Evolutionary conservation across 495 filamentous ascomycete genomes (phyloP).

Genomic region (Aspergillus olivimuriae): DNA sequence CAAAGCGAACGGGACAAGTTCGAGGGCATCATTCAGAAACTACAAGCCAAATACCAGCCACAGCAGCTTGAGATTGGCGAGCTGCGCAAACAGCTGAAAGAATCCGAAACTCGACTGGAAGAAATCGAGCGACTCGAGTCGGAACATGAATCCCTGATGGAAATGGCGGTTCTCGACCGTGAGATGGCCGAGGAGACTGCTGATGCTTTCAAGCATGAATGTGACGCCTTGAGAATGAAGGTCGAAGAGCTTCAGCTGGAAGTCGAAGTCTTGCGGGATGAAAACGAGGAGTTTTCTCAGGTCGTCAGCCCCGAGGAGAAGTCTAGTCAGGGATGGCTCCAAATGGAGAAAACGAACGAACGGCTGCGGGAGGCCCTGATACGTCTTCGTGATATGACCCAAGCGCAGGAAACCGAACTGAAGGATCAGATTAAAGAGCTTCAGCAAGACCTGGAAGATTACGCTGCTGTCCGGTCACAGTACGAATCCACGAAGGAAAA

Average conservation of each 20-base stretch:
- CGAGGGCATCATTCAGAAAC: constrained; percentile 81
- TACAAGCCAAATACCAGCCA: constrained; percentile 83
- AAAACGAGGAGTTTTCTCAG: constrained; percentile 74
- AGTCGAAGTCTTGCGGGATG: constrained; percentile 77
- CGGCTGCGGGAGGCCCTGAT: constrained; percentile 81
- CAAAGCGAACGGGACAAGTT: constrained; percentile 80
- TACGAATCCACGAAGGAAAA: constrained; percentile 65
- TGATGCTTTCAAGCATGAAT: constrained; percentile 71
- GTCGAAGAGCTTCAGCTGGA: constrained; percentile 84
- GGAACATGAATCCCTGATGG: constrained; percentile 76
- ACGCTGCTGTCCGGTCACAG: constrained; percentile 62
- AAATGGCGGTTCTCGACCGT: constrained; percentile 81
- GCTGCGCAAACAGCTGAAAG: constrained; percentile 68
- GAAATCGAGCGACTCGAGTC: constrained; percentile 66
- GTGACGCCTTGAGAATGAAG: constrained; percentile 67
- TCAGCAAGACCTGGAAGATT: constrained; percentile 70
- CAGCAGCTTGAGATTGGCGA: constrained; percentile 77
- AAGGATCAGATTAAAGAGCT: constrained; percentile 70
- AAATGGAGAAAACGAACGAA: constrained; percentile 86
- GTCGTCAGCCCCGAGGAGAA: constrained; percentile 87
- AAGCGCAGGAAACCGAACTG: constrained; percentile 77
- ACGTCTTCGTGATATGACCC: constrained; percentile 75
- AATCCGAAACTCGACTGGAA: constrained; percentile 61
- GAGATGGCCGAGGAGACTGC: constrained; percentile 96
- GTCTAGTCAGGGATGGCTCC: constrained; percentile 77